Conservation (phyloP, 306 rosid species). For the Herpetospermum pedunculosum region DNA sequence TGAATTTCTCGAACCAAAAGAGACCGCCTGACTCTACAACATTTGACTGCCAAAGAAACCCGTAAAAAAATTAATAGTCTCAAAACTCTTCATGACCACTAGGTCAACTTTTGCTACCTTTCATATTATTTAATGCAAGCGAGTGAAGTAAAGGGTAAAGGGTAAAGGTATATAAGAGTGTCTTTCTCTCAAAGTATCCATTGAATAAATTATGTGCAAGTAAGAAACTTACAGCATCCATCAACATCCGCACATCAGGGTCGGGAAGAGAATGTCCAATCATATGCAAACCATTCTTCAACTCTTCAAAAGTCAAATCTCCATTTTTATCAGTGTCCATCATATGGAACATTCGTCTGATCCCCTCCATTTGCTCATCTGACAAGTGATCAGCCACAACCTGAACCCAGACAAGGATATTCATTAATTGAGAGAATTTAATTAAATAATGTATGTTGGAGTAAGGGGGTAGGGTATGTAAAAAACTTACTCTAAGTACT, state of each 20-base stretch:
- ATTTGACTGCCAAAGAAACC: too few relatives aligned
- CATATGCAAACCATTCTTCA: slow-evolving; percentile 58
- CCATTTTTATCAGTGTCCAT: slow-evolving; percentile 89
- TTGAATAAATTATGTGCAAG: not conserved
- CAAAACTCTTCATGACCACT: too few relatives aligned
- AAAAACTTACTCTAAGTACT: slow-evolving; percentile 70
- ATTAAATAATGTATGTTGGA: not conserved
- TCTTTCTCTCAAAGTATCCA: not conserved
- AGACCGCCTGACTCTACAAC: too few relatives aligned
- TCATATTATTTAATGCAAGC: not conserved
- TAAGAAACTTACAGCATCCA: slow-evolving; percentile 68
- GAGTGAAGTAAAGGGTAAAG: not conserved
- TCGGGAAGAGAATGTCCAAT: slow-evolving; percentile 65
- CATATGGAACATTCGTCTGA: slow-evolving; percentile 52
- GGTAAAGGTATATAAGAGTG: not conserved
- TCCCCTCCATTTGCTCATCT: slow-evolving; percentile 53
- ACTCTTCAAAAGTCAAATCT: slow-evolving; percentile 66
- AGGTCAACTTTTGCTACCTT: too few relatives aligned
- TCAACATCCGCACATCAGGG: slow-evolving; percentile 54
- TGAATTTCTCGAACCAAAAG: not conserved
- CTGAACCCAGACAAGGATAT: slow-evolving; percentile 15
- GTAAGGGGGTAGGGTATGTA: not conserved
- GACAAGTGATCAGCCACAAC: slow-evolving; percentile 83
- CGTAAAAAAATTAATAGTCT: too few relatives aligned
- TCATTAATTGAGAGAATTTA: not conserved